phyloP scores from a whole-genome alignment of 441 rosid genomes.

The Gossypium aridum region DNA sequence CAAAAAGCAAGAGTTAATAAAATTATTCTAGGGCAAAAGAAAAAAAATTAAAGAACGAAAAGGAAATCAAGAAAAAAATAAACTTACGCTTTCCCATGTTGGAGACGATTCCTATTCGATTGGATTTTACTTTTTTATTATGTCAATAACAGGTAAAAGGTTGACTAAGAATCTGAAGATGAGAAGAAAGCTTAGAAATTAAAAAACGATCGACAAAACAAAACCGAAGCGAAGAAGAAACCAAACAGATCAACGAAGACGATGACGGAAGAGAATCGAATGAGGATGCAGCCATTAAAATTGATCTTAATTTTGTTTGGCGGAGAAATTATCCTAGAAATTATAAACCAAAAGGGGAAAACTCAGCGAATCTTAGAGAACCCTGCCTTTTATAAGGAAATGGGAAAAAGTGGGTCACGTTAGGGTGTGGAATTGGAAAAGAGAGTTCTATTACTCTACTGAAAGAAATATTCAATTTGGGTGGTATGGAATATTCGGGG shows the following conservation, averaged over 20 bases:
- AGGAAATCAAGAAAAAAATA: not conserved
- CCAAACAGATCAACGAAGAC: conserved; percentile 16
- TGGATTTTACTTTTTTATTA: not conserved
- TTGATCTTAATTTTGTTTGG: not conserved
- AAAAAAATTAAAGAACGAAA: not conserved
- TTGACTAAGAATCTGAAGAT: conserved; percentile 30
- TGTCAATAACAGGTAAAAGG: conserved; percentile 26
- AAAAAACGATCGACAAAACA: conserved; percentile 18
- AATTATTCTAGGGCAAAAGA: not conserved
- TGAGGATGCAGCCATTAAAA: conserved; percentile 57
- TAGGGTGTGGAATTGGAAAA: not conserved
- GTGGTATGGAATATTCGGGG: conserved; percentile 28
- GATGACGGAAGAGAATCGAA: conserved; percentile 18
- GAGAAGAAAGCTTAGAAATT: conserved; percentile 12
- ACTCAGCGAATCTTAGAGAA: not conserved
- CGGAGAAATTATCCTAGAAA: not conserved
- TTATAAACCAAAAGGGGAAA: not conserved
- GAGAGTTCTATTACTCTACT: not conserved
- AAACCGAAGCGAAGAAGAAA: conserved; percentile 26
- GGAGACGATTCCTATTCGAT: conserved; percentile 5
- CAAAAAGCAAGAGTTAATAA: not conserved
- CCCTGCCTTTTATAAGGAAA: not conserved
- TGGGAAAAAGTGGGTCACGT: not conserved
- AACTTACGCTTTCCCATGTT: conserved; percentile 74
- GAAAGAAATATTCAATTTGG: conserved; percentile 15